These are phyloP conservation scores for Colletotrichum cuscutae DNA, from an alignment of 2,329 filamentous ascomycete species.

Conservation along the genomic window DNA sequence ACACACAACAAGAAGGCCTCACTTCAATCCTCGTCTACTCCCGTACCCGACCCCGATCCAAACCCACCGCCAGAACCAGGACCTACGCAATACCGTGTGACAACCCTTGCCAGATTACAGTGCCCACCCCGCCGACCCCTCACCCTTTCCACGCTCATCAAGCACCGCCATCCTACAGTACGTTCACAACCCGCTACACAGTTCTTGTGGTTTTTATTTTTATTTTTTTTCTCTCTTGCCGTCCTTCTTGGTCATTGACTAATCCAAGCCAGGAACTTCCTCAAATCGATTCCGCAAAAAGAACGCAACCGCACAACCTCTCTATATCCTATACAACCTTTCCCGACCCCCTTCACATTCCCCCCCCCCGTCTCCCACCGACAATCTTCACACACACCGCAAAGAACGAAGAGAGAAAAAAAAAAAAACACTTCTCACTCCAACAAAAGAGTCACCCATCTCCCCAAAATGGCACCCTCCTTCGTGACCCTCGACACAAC, in stretches of 20 bases:
- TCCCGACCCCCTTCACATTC: not conserved
- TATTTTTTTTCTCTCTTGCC: not conserved
- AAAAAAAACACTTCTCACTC: not conserved
- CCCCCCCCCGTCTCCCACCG: not conserved
- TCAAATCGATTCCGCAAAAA: slow-evolving; percentile 13
- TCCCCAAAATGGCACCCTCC: slow-evolving; percentile 59
- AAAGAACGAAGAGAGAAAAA: not conserved
- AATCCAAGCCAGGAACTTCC: slow-evolving; percentile 20
- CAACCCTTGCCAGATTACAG: slow-evolving; percentile 8
- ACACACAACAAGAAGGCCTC: not conserved
- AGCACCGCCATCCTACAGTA: slow-evolving; percentile 26
- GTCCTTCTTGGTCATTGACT: slow-evolving; percentile 18
- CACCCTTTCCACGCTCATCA: slow-evolving; percentile 31
- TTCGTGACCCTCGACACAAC: slow-evolving; percentile 65
- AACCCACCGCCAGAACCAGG: not conserved
- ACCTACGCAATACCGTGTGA: slow-evolving; percentile 24
- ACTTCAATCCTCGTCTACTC: not conserved
- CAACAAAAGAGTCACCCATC: not conserved
- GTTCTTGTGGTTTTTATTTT: slow-evolving; percentile 10
- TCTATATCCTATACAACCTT: not conserved
- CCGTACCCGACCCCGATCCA: not conserved
- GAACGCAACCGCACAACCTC: not conserved
- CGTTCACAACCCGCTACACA: slow-evolving; percentile 9
- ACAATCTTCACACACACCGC: not conserved
- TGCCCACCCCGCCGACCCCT: slow-evolving; percentile 35